Evolutionary conservation across 2,329 filamentous ascomycete genomes (phyloP).

Genomic region (Pezicula radicicola): DNA sequence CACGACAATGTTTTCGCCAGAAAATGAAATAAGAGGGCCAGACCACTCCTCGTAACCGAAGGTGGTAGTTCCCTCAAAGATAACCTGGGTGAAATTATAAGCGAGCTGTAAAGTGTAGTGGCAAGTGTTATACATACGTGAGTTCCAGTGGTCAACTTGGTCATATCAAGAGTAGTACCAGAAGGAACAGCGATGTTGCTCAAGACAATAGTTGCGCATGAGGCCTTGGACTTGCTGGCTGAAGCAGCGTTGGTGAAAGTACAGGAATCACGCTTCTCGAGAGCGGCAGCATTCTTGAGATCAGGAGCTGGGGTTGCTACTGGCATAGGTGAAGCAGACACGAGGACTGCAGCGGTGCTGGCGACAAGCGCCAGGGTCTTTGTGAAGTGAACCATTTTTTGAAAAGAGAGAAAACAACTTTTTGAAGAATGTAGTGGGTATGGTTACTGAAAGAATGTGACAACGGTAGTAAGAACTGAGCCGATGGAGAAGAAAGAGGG

Average conservation of each 20-base stretch:
- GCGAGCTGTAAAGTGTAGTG: not conserved
- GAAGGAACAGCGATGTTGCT: slow-evolving; percentile 53
- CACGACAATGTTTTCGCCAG: slow-evolving; percentile 18
- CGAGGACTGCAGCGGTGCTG: slow-evolving; percentile 13
- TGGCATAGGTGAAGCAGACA: slow-evolving; percentile 14
- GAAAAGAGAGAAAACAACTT: slow-evolving; percentile 3
- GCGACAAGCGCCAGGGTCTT: slow-evolving; percentile 18
- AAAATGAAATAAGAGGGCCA: slow-evolving; percentile 54
- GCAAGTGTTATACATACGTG: slow-evolving; percentile 5
- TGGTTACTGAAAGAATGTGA: slow-evolving; percentile 5
- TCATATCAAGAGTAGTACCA: slow-evolving; percentile 56
- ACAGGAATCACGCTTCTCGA: slow-evolving; percentile 35
- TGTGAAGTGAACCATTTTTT: slow-evolving; percentile 18
- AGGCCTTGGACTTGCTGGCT: slow-evolving; percentile 44
- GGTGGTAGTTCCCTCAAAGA: slow-evolving; percentile 63
- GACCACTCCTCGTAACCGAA: slow-evolving; percentile 65
- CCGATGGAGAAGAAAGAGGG: slow-evolving; percentile 3
- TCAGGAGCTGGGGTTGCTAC: slow-evolving; percentile 22
- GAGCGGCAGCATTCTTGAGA: slow-evolving; percentile 6
- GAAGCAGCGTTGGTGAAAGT: slow-evolving; percentile 50
- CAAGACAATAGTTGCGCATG: slow-evolving; percentile 53
- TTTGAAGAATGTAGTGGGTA: not conserved
- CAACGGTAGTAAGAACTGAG: slow-evolving; percentile 6
- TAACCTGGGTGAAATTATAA: slow-evolving; percentile 36
- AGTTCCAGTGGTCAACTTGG: slow-evolving; percentile 47